Evolutionary conservation across 441 rosid species (phyloP).

Genomic region (Erysimum pusillum): DNA sequence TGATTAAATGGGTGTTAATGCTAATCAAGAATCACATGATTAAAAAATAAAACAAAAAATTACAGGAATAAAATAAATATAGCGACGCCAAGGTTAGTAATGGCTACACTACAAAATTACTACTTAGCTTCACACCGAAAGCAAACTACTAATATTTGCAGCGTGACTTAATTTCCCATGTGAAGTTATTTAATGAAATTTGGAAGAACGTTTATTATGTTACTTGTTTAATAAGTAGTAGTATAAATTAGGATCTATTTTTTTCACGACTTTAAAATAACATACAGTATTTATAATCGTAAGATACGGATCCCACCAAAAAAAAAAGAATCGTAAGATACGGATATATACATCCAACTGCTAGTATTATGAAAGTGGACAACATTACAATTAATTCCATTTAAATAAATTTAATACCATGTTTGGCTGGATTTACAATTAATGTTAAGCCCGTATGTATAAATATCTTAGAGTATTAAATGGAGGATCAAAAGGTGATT

Average conservation of each 20-base stretch:
- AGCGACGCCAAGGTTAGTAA: slow-evolving; percentile 29
- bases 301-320: not conserved
- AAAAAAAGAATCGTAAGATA: too few species aligned
- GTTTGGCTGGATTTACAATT: slow-evolving; percentile 26
- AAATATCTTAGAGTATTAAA: slow-evolving; percentile 1
- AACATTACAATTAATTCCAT: slow-evolving; percentile 34
- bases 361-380: slow-evolving; percentile 34
- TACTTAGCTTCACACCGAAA: slow-evolving; percentile 28
- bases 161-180: slow-evolving; percentile 48
- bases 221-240: slow-evolving; percentile 8
- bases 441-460: slow-evolving; percentile 30
- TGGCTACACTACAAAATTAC: slow-evolving; percentile 27
- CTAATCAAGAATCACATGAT: slow-evolving; percentile 12
- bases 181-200: slow-evolving; percentile 48
- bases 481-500: not conserved
- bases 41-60: not conserved
- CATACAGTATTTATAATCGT: slow-evolving; percentile 9
- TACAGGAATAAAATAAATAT: not conserved
- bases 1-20: slow-evolving; percentile 13
- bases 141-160: slow-evolving; percentile 32
- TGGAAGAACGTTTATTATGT: slow-evolving; percentile 45
- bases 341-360: slow-evolving; percentile 24
- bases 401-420: slow-evolving; percentile 30
- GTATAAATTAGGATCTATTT: slow-evolving; percentile 4
- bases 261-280: slow-evolving; percentile 1